Evolutionary conservation across 2,329 filamentous ascomycete genomes (phyloP).

Genomic region (Penicillium nordicum): DNA sequence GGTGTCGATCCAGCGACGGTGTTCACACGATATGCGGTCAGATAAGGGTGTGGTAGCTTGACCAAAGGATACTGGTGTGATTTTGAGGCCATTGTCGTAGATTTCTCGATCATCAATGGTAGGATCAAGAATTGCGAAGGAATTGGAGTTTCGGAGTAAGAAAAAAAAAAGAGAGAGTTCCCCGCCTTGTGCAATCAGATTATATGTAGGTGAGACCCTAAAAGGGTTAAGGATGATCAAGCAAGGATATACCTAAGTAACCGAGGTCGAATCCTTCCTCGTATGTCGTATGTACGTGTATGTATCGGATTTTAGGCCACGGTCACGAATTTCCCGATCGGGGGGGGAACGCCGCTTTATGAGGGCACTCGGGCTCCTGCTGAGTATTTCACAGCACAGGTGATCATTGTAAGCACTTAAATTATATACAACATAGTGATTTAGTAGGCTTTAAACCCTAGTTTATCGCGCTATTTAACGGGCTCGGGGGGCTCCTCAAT

Average conservation of each 20-base stretch:
- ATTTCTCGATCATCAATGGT: background rate
- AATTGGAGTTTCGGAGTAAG: background rate
- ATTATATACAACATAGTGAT: no score
- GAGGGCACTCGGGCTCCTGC: no score
- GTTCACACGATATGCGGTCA: slow-evolving; percentile 44
- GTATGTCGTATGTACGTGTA: background rate
- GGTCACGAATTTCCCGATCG: no score
- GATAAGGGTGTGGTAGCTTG: slow-evolving; percentile 48
- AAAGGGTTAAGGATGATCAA: background rate
- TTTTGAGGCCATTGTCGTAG: slow-evolving; percentile 12
- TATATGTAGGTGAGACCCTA: slow-evolving; percentile 2
- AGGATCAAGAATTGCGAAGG: background rate
- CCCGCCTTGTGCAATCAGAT: background rate
- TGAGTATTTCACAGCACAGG: no score
- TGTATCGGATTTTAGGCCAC: no score
- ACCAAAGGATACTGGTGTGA: slow-evolving; percentile 35
- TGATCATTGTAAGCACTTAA: no score
- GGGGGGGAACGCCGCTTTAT: no score
- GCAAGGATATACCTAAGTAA: background rate
- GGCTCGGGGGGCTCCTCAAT: no score
- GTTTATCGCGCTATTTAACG: no score
- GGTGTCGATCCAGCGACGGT: slow-evolving; percentile 27
- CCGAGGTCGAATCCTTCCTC: background rate
- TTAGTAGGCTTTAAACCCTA: no score
- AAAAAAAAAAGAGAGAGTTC: background rate